Evolutionary conservation across 1,284 basidiomycete species (phyloP).

Genomic region (Wallemia mellicola): DNA sequence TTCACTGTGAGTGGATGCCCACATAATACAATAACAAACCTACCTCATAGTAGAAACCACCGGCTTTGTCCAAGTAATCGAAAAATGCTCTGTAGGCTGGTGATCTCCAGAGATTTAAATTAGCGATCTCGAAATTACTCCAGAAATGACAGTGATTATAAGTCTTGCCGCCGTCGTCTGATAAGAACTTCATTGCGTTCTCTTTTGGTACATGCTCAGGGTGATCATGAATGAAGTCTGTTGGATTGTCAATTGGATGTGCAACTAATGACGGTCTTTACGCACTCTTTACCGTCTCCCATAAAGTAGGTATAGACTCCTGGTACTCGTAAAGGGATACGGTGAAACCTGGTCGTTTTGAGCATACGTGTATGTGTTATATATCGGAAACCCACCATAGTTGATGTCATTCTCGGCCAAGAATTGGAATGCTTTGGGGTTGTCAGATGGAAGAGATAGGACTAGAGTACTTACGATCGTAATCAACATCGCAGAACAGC

Average conservation of each 20-base stretch:
- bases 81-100: conserved; percentile 51
- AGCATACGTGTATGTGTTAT: not conserved
- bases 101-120: conserved; percentile 47
- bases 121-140: conserved; percentile 57
- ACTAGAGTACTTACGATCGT: conserved; percentile 19
- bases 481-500: conserved; percentile 35
- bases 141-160: conserved; percentile 47
- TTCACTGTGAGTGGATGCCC: not conserved
- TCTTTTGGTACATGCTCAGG: conserved; percentile 35
- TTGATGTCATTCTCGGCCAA: not conserved
- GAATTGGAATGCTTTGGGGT: conserved; percentile 3
- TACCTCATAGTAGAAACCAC: conserved; percentile 62
- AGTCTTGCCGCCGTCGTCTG: conserved; percentile 32
- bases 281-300: conserved; percentile 34
- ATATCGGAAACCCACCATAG: not conserved
- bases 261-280: not conserved
- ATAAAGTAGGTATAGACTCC: conserved; percentile 45
- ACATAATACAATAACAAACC: conserved; percentile 7
- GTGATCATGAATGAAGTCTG: conserved; percentile 35
- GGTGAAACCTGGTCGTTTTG: conserved; percentile 28
- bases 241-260: not conserved
- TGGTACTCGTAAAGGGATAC: conserved; percentile 47
- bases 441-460: no score
- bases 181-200: conserved; percentile 43
- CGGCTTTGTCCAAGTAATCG: conserved; percentile 37